Percentiles rank a stretch among this genome's conserved stretches.
These are phyloP conservation scores for Phytophthora idaei DNA, from an alignment of 352 stramenopile genomes.

Conservation along the genomic window DNA sequence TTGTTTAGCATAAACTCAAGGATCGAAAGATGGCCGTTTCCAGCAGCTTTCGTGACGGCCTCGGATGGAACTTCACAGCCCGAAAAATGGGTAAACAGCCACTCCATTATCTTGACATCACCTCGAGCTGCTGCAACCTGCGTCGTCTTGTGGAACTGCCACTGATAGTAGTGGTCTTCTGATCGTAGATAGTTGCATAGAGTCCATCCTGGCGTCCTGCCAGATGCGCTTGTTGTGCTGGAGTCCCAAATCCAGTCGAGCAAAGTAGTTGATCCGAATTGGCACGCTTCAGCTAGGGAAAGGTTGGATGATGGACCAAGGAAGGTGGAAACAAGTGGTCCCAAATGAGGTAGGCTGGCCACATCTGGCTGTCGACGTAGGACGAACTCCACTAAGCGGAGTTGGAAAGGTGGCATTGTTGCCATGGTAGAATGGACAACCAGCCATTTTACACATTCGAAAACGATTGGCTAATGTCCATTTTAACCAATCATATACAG, in stretches of 20 bases:
- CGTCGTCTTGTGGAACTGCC: neutral
- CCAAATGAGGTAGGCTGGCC: neutral
- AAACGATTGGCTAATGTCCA: neutral
- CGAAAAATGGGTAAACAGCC: neutral
- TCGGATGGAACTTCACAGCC: neutral
- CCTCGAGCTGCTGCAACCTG: neutral
- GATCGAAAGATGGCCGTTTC: neutral
- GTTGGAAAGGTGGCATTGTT: slow-evolving; percentile 2
- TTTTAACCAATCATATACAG: neutral
- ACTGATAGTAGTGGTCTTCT: neutral
- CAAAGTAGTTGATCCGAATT: neutral
- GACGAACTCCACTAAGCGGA: neutral
- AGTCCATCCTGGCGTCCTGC: neutral
- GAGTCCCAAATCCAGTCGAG: slow-evolving; percentile 5
- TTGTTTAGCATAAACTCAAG: slow-evolving; percentile 2
- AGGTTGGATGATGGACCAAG: slow-evolving; percentile 3
- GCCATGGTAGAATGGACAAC: neutral
- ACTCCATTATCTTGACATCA: neutral
- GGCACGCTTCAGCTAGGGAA: neutral
- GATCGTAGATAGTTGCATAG: neutral
- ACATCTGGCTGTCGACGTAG: neutral
- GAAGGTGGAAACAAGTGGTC: neutral
- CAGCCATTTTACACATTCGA: neutral
- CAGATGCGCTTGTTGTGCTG: neutral
- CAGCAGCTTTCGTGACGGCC: neutral